Percentiles rank a stretch among this genome's conserved stretches.
phyloP scores from a whole-genome alignment of 768 basidiomycete species.

The Auricularia sp. region DNA sequence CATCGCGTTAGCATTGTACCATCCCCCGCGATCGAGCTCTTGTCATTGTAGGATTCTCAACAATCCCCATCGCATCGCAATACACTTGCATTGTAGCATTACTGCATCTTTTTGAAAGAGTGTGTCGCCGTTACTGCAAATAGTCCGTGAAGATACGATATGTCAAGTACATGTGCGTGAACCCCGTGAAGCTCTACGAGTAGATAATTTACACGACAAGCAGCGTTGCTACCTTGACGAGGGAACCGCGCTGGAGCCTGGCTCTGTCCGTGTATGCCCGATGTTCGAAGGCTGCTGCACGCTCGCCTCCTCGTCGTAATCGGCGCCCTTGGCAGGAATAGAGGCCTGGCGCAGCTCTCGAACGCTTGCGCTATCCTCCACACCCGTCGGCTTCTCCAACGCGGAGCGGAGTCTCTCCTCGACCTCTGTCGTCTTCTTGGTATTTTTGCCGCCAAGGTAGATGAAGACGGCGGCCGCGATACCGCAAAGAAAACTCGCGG shows the following conservation, averaged over 20 bases:
- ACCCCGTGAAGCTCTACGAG: too few species aligned
- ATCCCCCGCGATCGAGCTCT: not conserved
- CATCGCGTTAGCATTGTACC: not conserved
- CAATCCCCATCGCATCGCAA: constrained; percentile 1
- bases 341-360: not conserved
- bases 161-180: not conserved
- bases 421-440: constrained; percentile 58
- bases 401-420: constrained; percentile 44
- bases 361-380: not conserved
- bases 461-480: constrained; percentile 65
- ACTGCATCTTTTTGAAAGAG: not conserved
- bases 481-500: constrained; percentile 63
- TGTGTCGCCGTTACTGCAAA: not conserved
- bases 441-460: constrained; percentile 59
- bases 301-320: too few species aligned
- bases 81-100: not conserved
- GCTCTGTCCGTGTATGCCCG: too few species aligned
- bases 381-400: constrained; percentile 13
- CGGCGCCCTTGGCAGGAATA: too few species aligned
- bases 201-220: too few species aligned
- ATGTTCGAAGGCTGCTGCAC: too few species aligned
- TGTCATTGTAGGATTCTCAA: constrained; percentile 1
- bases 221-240: too few species aligned
- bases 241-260: too few species aligned
- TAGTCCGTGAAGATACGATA: not conserved